These are phyloP conservation scores for Whalleya microplaca DNA, from an alignment of 2,329 filamentous ascomycete genomes.

Conservation along the genomic window DNA sequence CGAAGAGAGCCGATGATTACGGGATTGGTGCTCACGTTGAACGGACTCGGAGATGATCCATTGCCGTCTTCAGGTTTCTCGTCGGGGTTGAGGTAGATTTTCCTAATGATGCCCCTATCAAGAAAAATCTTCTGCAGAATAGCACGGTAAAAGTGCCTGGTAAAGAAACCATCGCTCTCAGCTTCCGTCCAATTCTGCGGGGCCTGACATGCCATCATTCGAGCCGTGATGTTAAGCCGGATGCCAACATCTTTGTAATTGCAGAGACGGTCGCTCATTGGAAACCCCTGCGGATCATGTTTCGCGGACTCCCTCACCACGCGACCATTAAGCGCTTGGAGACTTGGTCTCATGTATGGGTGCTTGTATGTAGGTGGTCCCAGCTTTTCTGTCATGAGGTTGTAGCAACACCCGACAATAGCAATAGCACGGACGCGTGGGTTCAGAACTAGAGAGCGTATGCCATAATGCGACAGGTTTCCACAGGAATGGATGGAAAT, in stretches of 20 bases:
- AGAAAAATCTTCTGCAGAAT: conserved; percentile 91
- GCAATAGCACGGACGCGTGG: conserved; percentile 85
- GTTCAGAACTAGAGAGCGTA: conserved; percentile 84
- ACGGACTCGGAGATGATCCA: conserved; percentile 43
- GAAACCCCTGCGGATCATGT: conserved; percentile 90
- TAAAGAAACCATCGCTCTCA: conserved; percentile 89
- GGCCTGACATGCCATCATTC: conserved; percentile 98
- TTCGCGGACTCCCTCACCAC: conserved; percentile 69
- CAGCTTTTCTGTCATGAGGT: conserved; percentile 87
- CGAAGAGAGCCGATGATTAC: conserved; percentile 85
- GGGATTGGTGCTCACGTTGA: conserved; percentile 69
- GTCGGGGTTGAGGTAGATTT: conserved; percentile 50
- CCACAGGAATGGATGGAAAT: conserved; percentile 97
- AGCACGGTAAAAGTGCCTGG: conserved; percentile 88
- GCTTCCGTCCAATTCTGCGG: conserved; percentile 85
- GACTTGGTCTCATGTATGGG: conserved; percentile 71
- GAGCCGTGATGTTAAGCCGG: conserved; percentile 89
- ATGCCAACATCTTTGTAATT: conserved; percentile 66
- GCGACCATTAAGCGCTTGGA: conserved; percentile 70
- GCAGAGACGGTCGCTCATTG: conserved; percentile 77
- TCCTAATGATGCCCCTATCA: conserved; percentile 76
- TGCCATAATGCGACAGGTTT: conserved; percentile 93
- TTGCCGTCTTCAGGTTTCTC: conserved; percentile 26
- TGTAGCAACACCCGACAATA: conserved; percentile 98
- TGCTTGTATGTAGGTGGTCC: conserved; percentile 87